phyloP scores from a whole-genome alignment of 495 filamentous ascomycete species.

The Halenospora varia region DNA sequence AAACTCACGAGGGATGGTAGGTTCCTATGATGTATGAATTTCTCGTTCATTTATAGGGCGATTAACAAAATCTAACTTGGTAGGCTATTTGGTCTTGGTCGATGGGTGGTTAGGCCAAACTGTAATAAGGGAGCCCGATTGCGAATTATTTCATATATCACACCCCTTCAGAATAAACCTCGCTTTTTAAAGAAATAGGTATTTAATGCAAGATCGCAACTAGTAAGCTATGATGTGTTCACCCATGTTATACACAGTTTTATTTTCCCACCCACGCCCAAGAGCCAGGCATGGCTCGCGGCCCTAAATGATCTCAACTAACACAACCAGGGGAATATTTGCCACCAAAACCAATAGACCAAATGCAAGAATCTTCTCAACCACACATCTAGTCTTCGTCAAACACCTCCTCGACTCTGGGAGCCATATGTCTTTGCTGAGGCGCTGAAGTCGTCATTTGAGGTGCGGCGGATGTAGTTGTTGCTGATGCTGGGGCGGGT shows the following conservation, averaged over 20 bases:
- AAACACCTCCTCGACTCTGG: conserved; percentile 63
- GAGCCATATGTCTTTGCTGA: conserved; percentile 49
- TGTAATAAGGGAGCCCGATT: neutral
- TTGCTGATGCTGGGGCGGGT: conserved; percentile 51
- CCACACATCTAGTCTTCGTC: conserved; percentile 45
- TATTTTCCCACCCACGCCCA: neutral
- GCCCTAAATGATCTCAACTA: neutral
- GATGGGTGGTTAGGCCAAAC: neutral
- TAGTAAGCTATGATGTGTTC: neutral
- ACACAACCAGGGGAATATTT: neutral
- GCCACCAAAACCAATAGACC: neutral
- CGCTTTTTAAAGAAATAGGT: too few relatives aligned
- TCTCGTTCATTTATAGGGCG: too few relatives aligned
- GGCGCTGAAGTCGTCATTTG: conserved; percentile 41
- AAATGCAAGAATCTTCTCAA: neutral
- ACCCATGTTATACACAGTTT: neutral
- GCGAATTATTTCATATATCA: neutral
- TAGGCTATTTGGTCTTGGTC: too few relatives aligned
- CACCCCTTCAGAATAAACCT: too few relatives aligned
- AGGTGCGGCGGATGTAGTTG: conserved; percentile 52
- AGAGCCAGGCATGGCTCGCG: neutral
- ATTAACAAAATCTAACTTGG: too few relatives aligned
- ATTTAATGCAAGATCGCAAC: too few relatives aligned
- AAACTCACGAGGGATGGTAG: too few relatives aligned
- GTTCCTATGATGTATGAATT: too few relatives aligned